Evolutionary conservation across 371 early-diverging fungal species (phyloP), one percentile per base, ranked within the genome.

Genomic region (Sporodiniella umbellata): DNA sequence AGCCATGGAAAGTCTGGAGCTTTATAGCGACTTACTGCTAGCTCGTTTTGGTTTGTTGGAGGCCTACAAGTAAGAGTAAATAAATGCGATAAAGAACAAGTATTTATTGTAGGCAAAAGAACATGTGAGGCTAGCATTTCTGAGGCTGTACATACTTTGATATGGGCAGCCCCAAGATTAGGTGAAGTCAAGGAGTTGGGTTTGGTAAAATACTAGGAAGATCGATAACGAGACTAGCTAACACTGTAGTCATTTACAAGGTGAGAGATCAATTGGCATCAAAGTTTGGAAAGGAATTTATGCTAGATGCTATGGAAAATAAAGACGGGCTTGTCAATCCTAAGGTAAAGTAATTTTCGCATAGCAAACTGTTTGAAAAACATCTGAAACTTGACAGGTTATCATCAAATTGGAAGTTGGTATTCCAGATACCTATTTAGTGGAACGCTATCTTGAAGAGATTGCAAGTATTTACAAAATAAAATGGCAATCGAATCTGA

Each of bases 21-120:
- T 95, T 15, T 92, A 89, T 52, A 91, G 93, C 58, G 96, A 97
- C 60, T 66, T 92, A 24, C 67, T 97, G 23, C 65, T 88, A 28
- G 92, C 95, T 6, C 86, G 96, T 2, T 91, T 89, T 57, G 95
- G 93, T 0, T 68, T 95, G 22, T 45, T 97, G 25, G 95, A 94
- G 53, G 79, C 84, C 55, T 76, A 87, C 72, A 86, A 82, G 88
- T 87, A 82, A 31, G 72, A n/a, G 22, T 14, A 6, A 25, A n/a
- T n/a, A n/a, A n/a, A n/a, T n/a, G n/a, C n/a, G n/a, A n/a, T n/a
- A 7, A 15, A 45, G 1, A 7, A 47, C 12, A 22, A 18, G 8
- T 21, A 28, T 2, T 26, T 37, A 15, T 8, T 4, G 10, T 28
- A 28, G 10, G 30, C 30, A 28, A 28, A 22, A 89, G 90, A 38